Evolutionary conservation across 2,329 filamentous ascomycete species (phyloP), one percentile per base, ranked within the genome.

Genomic region (Teratosphaeria zuluensis): DNA sequence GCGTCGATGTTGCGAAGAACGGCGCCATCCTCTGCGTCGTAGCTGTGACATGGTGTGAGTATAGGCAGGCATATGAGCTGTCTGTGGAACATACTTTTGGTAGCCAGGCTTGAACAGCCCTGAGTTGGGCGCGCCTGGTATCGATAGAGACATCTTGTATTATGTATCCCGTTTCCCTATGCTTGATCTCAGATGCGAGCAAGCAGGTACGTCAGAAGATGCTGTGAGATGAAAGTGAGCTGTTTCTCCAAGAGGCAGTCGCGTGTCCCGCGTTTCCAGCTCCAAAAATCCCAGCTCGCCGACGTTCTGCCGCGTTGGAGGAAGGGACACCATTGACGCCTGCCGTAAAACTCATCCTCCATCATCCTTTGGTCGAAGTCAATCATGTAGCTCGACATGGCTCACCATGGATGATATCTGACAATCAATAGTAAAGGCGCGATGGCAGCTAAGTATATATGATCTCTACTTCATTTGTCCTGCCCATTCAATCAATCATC

Each of bases 1-100:
- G 95, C 94, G 73, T 99, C 95, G 78, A 99, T 97, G 77, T 99
- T 99, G 73, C 94, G 91, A 65, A 97, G 83, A 66, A 99, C 92
- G 67, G 94, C 95, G 74, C 94, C 94, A 89, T 99, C 94, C 85
- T 99, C 95, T 62, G 92, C 87, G 74, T 97, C 92, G 80, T 99
- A 96, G 83, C 95, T 97, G 72, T 65, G n/a, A 61, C 66, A 42
- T 65, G 77, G 77, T 67, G 68, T 67, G 68, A 67, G 66, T 68
- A 63, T 64, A 61, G 59, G 63, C 62, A 24, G n/a, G 19, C 30
- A 56, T 63, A 56, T 54, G 55, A 46, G 56, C 57, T 61, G 61
- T 48, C 46, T 56, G 57, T 58, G 59, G 54, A 60, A 28, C 57
- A 83, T 84, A 96, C 92, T 89, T 95, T 77, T 92, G 92, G 79